Base-by-base conservation (phyloP, 202 grass and related monocot genomes). In the Zizania palustris region DNA sequence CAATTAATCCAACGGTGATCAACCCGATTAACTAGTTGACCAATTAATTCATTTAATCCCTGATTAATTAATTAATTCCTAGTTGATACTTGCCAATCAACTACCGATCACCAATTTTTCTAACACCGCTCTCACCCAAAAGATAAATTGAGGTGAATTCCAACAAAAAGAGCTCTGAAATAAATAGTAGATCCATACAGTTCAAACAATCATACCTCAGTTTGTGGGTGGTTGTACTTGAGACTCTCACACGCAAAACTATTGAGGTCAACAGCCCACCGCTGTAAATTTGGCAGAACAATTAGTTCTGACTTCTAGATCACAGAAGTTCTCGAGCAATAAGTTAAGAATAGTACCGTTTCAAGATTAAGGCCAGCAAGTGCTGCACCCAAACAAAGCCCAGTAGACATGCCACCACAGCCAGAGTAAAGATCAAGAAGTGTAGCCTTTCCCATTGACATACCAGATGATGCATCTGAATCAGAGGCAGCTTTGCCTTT, bases 361-460 rank as follows among this genome's bases (percentile, higher is more conserved):
- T 92, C 82, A 16, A 97, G 76, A 53, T 80, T 82, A 6, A 88
- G 33, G 9, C 91, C 89, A 39, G 87, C 77, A 18, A 90, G 80
- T 15, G 73, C 73, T 13, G 82, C 75, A 72, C 94, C 94, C 67
- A 92, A 78, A 44, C 94, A 97, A 51, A 97, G 40, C 1, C 91
- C 91, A 1, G 86, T 97, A 33, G 94, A 93, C 94, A 97, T 93
- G 43, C 87, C 91, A 5, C 93, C 91, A 37, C 88, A 93, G 10
- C 94, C 91, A 21, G 94, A 97, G 81, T 93, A 97, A n/a, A 97
- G 80, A 45, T 92, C 94, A 3, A 97, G 84, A 18, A 97, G 88
- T 11, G 81, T 74, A 5, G 77, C 64, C 5, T 39, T 78, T 62
- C 73, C 87, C 20, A 18, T 79, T 76, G 39, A 75, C 9, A 6